Evolutionary conservation across 2,329 filamentous ascomycete genomes (phyloP).

Genomic region (Ophiosphaerella herpotricha): DNA sequence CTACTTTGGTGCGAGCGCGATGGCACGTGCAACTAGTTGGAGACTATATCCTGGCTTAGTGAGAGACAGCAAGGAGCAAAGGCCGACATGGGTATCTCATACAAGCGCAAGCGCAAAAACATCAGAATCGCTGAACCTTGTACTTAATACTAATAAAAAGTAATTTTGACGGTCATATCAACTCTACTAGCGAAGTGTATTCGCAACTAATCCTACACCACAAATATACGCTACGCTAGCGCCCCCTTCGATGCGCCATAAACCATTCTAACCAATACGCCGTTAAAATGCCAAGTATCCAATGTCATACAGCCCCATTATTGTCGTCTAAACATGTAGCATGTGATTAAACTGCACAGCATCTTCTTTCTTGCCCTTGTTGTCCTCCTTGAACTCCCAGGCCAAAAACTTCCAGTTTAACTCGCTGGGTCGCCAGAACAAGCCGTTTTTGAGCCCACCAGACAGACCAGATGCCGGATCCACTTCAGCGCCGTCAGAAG

Average conservation of each 20-base stretch:
- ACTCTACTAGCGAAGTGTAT: too few species aligned
- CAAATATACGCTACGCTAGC: too few species aligned
- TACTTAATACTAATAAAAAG: too few species aligned
- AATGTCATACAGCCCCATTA: conserved; percentile 14
- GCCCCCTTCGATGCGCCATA: not conserved
- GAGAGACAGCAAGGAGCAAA: too few species aligned
- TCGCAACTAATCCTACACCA: too few species aligned
- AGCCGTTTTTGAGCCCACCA: conserved; percentile 57
- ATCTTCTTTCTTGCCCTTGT: conserved; percentile 8
- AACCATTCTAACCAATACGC: conserved; percentile 20
- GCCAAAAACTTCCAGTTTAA: conserved; percentile 85
- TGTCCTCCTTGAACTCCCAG: conserved; percentile 67
- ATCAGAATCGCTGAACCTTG: too few species aligned
- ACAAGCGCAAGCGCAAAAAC: too few species aligned
- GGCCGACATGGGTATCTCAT: too few species aligned
- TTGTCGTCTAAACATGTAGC: conserved; percentile 35
- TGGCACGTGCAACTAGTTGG: conserved; percentile 20
- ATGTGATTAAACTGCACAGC: not conserved
- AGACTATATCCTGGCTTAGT: too few species aligned
- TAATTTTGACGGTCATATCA: too few species aligned
- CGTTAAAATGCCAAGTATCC: conserved; percentile 28
- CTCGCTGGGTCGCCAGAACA: conserved; percentile 70
- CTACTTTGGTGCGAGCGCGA: conserved; percentile 23
- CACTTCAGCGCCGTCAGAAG: conserved; percentile 62
- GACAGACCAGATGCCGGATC: conserved; percentile 17